A percentile compares a stretch with the other conserved stretches of the same genome.
phyloP scores from a whole-genome alignment of 306 rosid genomes.

The Mimosa pudica region DNA sequence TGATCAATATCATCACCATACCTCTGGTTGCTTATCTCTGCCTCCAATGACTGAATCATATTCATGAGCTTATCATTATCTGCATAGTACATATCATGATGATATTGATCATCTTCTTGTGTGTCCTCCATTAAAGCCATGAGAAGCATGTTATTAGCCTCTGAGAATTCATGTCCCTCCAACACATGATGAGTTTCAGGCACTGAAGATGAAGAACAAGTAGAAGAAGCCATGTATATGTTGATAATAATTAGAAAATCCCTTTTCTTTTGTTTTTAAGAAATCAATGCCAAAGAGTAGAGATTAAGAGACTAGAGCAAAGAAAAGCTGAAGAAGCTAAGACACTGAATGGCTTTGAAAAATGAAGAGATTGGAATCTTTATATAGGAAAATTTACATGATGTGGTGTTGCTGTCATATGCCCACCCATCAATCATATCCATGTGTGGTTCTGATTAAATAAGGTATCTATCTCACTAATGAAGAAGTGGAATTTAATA shows the following conservation, averaged over 20 bases:
- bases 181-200: constrained; percentile 16
- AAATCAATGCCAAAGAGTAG: neutral
- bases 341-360: constrained; percentile 24
- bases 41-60: constrained; percentile 60
- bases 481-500: neutral
- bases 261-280: neutral
- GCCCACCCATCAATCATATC: neutral
- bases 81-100: constrained; percentile 14
- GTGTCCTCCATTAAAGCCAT: constrained; percentile 52
- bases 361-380: constrained; percentile 9
- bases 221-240: constrained; percentile 29
- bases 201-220: neutral
- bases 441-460: neutral
- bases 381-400: constrained; percentile 29
- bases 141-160: constrained; percentile 42
- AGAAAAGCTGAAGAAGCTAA: neutral
- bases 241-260: neutral
- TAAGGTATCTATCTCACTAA: neutral
- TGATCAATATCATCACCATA: neutral
- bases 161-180: constrained; percentile 37
- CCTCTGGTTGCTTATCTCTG: constrained; percentile 33
- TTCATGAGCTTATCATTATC: constrained; percentile 52
- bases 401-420: constrained; percentile 10
- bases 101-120: constrained; percentile 33
- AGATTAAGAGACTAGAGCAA: neutral